Evolutionary conservation across 2,329 filamentous ascomycete genomes (phyloP), one percentile per base, ranked within the genome.

Genomic region (Microsporum canis): DNA sequence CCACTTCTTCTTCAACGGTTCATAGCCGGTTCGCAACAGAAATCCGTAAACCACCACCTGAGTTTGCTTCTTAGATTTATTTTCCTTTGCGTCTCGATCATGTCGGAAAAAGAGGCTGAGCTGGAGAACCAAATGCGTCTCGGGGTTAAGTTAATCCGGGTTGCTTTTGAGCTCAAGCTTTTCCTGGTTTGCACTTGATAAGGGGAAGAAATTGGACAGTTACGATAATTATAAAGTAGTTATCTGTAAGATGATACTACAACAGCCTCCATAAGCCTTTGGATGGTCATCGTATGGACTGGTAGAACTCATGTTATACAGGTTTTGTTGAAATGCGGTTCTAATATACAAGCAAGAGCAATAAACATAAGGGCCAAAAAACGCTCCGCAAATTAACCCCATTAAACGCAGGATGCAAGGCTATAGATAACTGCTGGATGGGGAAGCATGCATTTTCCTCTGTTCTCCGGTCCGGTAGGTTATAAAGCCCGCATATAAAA

Each of bases 1-100:
- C 27, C 55, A 12, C 34, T 56, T 59, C 31, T 57, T 45, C 58
- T 43, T 59, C 51, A 61, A 43, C 43, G 39, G 51, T 39, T 59
- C 59, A 61, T 61, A 57, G 45, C 58, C 38, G 59, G 56, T 27
- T 27, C 31, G 47, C 36, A 34, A 33, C 55, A 45, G 31, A 57
- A 43, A 27, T 49, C 43, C 41, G 53, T 58, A 38, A 34, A 41
- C 39, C 33, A 61, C 55, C 41, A 14, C 7, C 39, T n/a, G n/a
- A 43, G 38, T 41, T 45, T 55, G 55, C 27, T 53, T 29, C 3
- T 53, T 53, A n/a, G 0, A 31, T 31, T 53, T 34, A 27, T n/a
- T 41, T 58, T 14, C 31, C 6, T 43, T 47, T 6, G 38, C 59
- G 38, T 55, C 53, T 60, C 51, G 4, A 29, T 29, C 12, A 53